Percentiles rank a stretch among this genome's conserved stretches.
These are phyloP conservation scores for Mycosphaerella sp. DNA, from an alignment of 2,329 filamentous ascomycete species.

Conservation along the genomic window DNA sequence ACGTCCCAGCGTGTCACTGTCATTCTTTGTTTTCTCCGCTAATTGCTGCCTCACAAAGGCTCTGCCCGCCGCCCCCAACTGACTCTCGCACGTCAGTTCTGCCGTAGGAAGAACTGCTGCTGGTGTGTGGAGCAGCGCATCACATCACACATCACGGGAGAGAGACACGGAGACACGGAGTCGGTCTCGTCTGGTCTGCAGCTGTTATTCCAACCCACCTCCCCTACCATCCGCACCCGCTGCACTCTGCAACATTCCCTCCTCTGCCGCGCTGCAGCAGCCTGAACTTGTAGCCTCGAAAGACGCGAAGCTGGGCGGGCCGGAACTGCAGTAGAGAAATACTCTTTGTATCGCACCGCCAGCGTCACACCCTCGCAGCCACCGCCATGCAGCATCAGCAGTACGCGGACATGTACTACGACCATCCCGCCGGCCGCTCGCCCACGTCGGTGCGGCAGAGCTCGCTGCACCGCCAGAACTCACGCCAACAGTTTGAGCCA, in stretches of 20 bases:
- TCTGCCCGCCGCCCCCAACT: neutral
- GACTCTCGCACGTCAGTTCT: neutral
- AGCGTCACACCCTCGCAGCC: conserved; percentile 10
- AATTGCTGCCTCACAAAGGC: conserved; percentile 6
- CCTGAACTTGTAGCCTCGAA: neutral
- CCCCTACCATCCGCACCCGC: neutral
- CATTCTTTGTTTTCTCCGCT: conserved; percentile 11
- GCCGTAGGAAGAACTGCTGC: neutral
- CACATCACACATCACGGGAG: neutral
- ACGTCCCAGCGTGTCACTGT: conserved; percentile 7
- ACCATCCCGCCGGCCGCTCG: conserved; percentile 59
- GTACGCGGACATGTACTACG: conserved; percentile 61
- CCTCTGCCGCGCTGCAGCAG: neutral
- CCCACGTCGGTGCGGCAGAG: conserved; percentile 64
- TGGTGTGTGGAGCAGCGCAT: neutral
- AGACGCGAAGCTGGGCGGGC: conserved; percentile 2
- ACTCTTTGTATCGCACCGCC: conserved; percentile 6
- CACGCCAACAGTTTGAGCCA: conserved; percentile 64
- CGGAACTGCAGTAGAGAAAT: neutral
- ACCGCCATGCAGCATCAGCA: conserved; percentile 29
- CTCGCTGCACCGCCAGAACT: conserved; percentile 61
- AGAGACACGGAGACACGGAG: neutral
- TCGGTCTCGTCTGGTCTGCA: neutral
- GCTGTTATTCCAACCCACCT: neutral
- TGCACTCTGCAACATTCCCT: neutral